phyloP scores from a whole-genome alignment of 768 basidiomycete genomes.

The Boletus speciosus region DNA sequence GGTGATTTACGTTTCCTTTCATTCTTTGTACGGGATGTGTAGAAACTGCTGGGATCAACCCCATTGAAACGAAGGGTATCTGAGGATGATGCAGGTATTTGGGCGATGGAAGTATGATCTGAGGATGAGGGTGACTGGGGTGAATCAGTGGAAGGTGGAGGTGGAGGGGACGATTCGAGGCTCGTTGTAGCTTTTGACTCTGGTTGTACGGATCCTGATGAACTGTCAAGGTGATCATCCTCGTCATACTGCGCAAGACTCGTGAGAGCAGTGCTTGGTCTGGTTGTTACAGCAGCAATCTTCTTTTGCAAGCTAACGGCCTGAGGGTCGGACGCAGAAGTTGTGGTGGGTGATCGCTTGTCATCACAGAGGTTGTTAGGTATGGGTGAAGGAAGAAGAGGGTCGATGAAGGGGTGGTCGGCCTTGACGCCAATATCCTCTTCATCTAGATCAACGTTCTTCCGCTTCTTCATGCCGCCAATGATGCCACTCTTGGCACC shows the following conservation, averaged over 20 bases:
- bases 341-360: slow-evolving; percentile 15
- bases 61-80: slow-evolving; percentile 20
- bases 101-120: slow-evolving; percentile 22
- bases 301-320: slow-evolving; percentile 50
- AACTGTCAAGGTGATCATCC: slow-evolving; percentile 35
- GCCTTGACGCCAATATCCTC: slow-evolving; percentile 51
- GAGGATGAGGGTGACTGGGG: slow-evolving; percentile 30
- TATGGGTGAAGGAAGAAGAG: slow-evolving; percentile 53
- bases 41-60: slow-evolving; percentile 38
- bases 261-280: slow-evolving; percentile 33
- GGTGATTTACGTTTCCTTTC: slow-evolving; percentile 42
- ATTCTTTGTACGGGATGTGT: slow-evolving; percentile 28
- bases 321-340: slow-evolving; percentile 44
- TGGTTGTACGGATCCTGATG: slow-evolving; percentile 13
- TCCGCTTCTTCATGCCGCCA: slow-evolving; percentile 47
- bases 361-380: slow-evolving; percentile 12
- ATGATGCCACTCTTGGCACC: slow-evolving; percentile 39
- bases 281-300: slow-evolving; percentile 40
- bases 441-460: slow-evolving; percentile 42
- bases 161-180: slow-evolving; percentile 28
- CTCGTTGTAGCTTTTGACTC: slow-evolving; percentile 19
- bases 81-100: slow-evolving; percentile 18
- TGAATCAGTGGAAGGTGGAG: slow-evolving; percentile 34
- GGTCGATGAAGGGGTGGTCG: slow-evolving; percentile 58
- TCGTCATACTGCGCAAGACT: slow-evolving; percentile 41